A percentile compares a stretch with the other conserved stretches of the same genome.
Evolutionary conservation across 768 basidiomycete species (phyloP).

Genomic region (Pleurotus tuber-regium): DNA sequence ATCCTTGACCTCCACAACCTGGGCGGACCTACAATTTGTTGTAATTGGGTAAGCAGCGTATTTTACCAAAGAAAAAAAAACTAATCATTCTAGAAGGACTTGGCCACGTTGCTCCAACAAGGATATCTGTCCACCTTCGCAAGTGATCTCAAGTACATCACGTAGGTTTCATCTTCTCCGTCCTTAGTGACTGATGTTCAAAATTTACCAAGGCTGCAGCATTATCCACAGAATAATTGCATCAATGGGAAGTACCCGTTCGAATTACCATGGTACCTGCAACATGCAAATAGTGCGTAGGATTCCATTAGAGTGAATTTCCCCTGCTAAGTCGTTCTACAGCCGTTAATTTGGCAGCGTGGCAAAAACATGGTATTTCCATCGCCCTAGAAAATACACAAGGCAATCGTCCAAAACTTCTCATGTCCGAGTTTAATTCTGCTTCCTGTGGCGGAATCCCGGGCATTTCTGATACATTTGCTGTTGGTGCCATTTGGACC

Average conservation of each 20-base stretch:
- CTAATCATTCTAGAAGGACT: conserved; percentile 29
- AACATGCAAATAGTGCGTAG: conserved; percentile 44
- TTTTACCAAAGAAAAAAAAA: not conserved
- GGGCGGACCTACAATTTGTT: conserved; percentile 51
- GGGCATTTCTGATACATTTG: conserved; percentile 49
- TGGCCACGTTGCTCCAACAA: conserved; percentile 38
- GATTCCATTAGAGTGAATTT: not conserved
- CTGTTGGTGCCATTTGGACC: conserved; percentile 48
- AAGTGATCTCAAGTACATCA: conserved; percentile 45
- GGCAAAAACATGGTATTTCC: conserved; percentile 44
- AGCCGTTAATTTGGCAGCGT: conserved; percentile 41
- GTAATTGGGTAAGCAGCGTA: conserved; percentile 38
- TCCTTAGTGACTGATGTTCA: not conserved
- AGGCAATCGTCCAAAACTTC: conserved; percentile 30
- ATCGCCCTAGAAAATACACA: conserved; percentile 28
- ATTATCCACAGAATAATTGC: conserved; percentile 53
- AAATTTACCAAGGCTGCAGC: conserved; percentile 39
- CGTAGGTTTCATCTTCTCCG: conserved; percentile 26
- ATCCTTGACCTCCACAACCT: conserved; percentile 35
- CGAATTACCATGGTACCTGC: conserved; percentile 40
- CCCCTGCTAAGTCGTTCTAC: not conserved
- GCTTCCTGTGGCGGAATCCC: conserved; percentile 53
- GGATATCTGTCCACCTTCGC: conserved; percentile 37
- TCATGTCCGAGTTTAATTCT: conserved; percentile 56
- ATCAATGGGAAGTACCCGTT: conserved; percentile 28